These are phyloP conservation scores for Naganishia onofrii DNA, from an alignment of 768 basidiomycete genomes.

Conservation along the genomic window DNA sequence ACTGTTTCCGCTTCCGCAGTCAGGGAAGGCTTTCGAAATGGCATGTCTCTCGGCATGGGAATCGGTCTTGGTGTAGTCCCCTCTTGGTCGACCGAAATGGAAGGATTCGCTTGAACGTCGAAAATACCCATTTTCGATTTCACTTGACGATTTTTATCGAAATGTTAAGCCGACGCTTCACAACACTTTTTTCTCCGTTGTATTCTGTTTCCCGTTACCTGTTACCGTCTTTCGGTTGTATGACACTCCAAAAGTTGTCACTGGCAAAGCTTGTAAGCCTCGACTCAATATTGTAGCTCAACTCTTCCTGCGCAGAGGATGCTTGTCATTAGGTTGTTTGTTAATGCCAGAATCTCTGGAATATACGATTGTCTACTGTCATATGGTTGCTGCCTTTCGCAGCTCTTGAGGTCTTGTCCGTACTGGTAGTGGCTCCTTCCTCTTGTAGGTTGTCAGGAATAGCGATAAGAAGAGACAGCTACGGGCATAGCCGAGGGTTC, in stretches of 20 bases:
- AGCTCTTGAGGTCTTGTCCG: too few species aligned
- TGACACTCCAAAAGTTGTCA: slow-evolving; percentile 18
- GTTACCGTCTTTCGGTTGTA: slow-evolving; percentile 14
- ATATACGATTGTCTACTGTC: slow-evolving; percentile 2
- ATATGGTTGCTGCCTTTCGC: neutral
- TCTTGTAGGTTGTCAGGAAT: too few species aligned
- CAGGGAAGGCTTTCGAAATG: slow-evolving; percentile 38
- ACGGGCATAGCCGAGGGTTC: too few species aligned
- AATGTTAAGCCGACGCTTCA: neutral
- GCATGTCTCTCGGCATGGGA: slow-evolving; percentile 31
- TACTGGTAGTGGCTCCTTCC: too few species aligned
- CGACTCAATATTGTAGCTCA: slow-evolving; percentile 21
- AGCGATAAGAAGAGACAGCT: too few species aligned
- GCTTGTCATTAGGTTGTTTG: slow-evolving; percentile 10
- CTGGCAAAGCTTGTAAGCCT: slow-evolving; percentile 12
- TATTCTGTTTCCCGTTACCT: neutral
- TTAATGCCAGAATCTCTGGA: neutral
- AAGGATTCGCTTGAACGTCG: slow-evolving; percentile 9
- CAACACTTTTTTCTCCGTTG: neutral
- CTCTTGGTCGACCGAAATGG: slow-evolving; percentile 18
- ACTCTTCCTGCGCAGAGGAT: slow-evolving; percentile 2
- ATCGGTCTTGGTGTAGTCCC: slow-evolving; percentile 11
- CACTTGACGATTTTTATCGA: neutral
- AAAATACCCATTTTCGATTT: neutral
- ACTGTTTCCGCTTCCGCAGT: slow-evolving; percentile 36